Base-by-base conservation (phyloP, 208 protist species). In the Leishmania amazonensis region DNA sequence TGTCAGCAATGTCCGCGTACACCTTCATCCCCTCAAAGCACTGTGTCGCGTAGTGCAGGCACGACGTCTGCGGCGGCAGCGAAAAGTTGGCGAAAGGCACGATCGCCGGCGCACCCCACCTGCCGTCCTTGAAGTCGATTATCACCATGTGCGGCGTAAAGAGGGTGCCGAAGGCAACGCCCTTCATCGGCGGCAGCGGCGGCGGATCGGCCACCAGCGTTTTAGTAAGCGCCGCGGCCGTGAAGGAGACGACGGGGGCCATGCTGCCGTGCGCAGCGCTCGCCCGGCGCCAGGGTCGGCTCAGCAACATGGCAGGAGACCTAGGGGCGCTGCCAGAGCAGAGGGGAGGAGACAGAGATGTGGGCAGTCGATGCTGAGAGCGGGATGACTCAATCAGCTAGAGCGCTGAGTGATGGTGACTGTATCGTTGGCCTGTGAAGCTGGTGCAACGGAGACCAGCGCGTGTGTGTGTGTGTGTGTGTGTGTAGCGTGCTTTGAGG, bases 1-100 rank as follows among this genome's bases (percentile, higher is more conserved):
- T 98, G 21, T 96, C 87, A 0, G 82, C 68, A 21, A 86, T 80
- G 71, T 99, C 89, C 51, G 94, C 94, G 91, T 99, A 99, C 45
- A 98, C 99, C 90, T 99, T 99, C 90, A 99, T 95, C 51, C 99
- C 99, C 86, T 99, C 99, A 83, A 99, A 99, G 92, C 97, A 99
- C 86, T 89, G 80, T 28, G 91, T 67, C 0, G 81, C 98, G 87
- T 99, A 99, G 84, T 99, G 99, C 21, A 99, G 86, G 31, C 91
- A 91, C 15, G 88, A 84, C 19, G 94, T 80, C 53, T 98, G 94
- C 24, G 98, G 98, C 31, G 97, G 82, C 40, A 99, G 53, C 17
- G 84, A 89, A 49, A 99, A 87, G 84, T 93, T 88, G n/a, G 83
- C 82, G 72, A 90, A 90, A 24, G 97, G 92, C 51, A 87, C 78